Base-by-base conservation (phyloP, 164 flowering plant genomes). In the Tetrastigma voinierianum region DNA sequence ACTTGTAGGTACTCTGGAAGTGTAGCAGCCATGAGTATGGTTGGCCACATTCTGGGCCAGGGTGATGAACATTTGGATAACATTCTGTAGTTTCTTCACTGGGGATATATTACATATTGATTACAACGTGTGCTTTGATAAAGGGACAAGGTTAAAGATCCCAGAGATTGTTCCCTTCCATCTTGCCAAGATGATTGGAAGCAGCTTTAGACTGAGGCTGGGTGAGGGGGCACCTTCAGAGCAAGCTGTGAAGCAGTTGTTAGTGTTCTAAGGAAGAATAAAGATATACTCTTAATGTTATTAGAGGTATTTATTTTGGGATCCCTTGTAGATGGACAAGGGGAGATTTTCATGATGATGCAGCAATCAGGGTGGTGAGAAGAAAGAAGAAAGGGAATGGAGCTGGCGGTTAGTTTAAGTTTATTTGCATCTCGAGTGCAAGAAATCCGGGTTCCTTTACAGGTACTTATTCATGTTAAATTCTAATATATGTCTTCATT, bases 351-450 rank as follows among this genome's bases (percentile, higher is more conserved):
- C 98, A 87, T 83, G 97, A 95, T 81, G 98, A 95, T 74, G 97
- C 98, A 32, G 89, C 96, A 59, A 85, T 95, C 72, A n/a, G n/a
- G 96, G 88, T 65, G 98, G 98, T 67, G 98, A 95, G 73, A 97
- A 95, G n/a, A n/a, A 72, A 97, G 91, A 82, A 85, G 97, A 77
- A 95, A 89, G 78, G 98, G 98, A 76, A 95, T 95, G 98, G 98
- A 95, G 78, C 83, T 91, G 78, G 98, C 98, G 40, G 98, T 91
- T 52, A 95, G 98, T 82, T 86, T 95, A 84, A 95, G 98, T 71
- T 85, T 95, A 57, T 95, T 95, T 84, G 96, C 98, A 59, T 91
- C 98, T 60, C 87, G 98, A 66, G 93, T 95, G 74, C 98, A 95
- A 78, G 98, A 91, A 82, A 90, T 91, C 56, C 96, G 97, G 72